Evolutionary conservation across 2,329 filamentous ascomycete species (phyloP), one percentile per base, ranked within the genome.

Genomic region (Furcasterigmium sp.): DNA sequence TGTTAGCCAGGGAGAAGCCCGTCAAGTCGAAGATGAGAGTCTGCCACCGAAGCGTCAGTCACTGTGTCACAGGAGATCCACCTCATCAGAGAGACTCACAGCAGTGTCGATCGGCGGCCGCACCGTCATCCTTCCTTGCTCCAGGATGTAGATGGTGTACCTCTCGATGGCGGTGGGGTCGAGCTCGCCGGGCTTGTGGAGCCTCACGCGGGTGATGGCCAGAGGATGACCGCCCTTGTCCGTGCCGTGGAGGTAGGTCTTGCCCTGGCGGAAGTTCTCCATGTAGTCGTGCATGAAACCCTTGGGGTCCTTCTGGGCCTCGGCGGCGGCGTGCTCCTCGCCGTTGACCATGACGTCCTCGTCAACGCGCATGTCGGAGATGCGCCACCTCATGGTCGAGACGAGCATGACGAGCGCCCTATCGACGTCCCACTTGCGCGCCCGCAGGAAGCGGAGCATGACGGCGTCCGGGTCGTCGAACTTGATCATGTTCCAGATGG

Each of bases 1-100:
- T 97, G 65, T 98, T 98, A 14, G 91, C 85, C 69, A 97, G 75
- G 15, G 86, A 87, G 63, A 97, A 97, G 49, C 84, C 81, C 8
- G 87, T 95, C 88, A 98, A 91, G 62, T 98, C 93, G 58, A 98
- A 98, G 37, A 98, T 69, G 50, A 98, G 80, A 34, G 87, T 93
- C 87, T 95, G 46, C 8, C n/a, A 39, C 36, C 18, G 46, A 19
- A 19, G 8, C 8, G 11, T 49, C 21, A 50, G 46, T 17, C 20
- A 25, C 7, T 6, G 18, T 3, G 3, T 37, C 18, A 9, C 4
- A 20, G 10, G 8, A 19, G 17, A 17, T 17, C 13, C n/a, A 19
- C 6, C 13, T 7, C 20, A n/a, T 20, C 30, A 38, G 18, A n/a
- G 25, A 19, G 15, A 78, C 87, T 73, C 75, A 94, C 89, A 46